Percentiles rank a stretch among this genome's conserved stretches.
These are phyloP conservation scores for Eimeria falciformis DNA, from an alignment of 169 alveolate species.

Conservation along the genomic window DNA sequence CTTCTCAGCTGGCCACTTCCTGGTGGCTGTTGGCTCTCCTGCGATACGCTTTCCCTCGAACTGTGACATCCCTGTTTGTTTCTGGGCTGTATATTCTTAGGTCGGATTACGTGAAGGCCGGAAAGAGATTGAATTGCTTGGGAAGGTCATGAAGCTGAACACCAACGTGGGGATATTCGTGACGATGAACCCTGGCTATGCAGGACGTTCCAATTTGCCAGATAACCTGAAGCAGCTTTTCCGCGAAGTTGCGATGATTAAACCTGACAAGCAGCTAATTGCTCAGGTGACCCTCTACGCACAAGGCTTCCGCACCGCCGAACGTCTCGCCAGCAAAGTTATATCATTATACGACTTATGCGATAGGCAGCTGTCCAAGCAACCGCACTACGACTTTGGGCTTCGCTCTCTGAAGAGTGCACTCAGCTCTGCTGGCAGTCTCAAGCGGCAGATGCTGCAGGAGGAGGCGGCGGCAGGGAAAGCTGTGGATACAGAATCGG, in stretches of 20 bases:
- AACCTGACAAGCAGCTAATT: conserved; percentile 96
- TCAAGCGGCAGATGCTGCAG: conserved; percentile 90
- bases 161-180: conserved; percentile 95
- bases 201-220: conserved; percentile 96
- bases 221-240: conserved; percentile 95
- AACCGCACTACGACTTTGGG: conserved; percentile 99
- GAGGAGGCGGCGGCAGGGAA: conserved; percentile 54
- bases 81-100: not conserved
- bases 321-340: conserved; percentile 94
- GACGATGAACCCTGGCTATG: conserved; percentile 97
- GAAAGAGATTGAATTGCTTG: conserved; percentile 74
- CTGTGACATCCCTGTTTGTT: too few relatives aligned
- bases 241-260: conserved; percentile 96
- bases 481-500: conserved; percentile 67
- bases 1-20: too few relatives aligned
- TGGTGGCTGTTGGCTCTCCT: too few relatives aligned
- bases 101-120: conserved; percentile 69
- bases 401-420: conserved; percentile 97
- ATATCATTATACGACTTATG: conserved; percentile 97
- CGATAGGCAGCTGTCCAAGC: conserved; percentile 94
- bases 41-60: too few relatives aligned
- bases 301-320: conserved; percentile 88
- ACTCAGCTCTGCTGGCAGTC: conserved; percentile 95
- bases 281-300: conserved; percentile 84
- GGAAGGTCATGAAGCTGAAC: conserved; percentile 89